A percentile compares a stretch with the other conserved stretches of the same genome.
These are phyloP conservation scores for Neoboletus brunneissimus DNA, from an alignment of 768 basidiomycete species.

Conservation along the genomic window DNA sequence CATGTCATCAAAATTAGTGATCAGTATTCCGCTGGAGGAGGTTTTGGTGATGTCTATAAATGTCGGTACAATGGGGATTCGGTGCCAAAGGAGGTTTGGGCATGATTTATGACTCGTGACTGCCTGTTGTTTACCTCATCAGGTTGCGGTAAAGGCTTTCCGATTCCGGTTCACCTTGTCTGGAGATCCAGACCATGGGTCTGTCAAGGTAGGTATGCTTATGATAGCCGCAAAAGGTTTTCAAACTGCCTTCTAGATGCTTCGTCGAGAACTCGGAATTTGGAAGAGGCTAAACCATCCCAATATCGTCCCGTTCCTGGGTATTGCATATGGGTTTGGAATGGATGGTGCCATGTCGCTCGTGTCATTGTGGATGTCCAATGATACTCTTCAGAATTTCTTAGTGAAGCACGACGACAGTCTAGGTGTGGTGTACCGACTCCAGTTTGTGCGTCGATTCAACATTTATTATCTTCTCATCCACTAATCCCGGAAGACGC, in stretches of 20 bases:
- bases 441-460: background rate
- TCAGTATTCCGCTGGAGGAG: background rate
- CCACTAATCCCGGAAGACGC: background rate
- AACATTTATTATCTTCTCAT: background rate
- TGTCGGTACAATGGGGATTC: background rate
- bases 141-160: background rate
- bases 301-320: background rate
- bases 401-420: background rate
- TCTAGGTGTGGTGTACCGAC: background rate
- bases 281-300: background rate
- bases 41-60: conserved; percentile 2
- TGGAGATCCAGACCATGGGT: background rate
- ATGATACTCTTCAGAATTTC: background rate
- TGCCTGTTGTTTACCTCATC: background rate
- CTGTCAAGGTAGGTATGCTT: background rate
- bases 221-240: background rate
- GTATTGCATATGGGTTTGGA: background rate
- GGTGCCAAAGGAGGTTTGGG: background rate
- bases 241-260: background rate
- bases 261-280: background rate
- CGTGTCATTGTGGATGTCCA: background rate
- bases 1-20: background rate
- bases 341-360: background rate
- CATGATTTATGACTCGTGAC: background rate
- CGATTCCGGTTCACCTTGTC: background rate